phyloP scores from a whole-genome alignment of 2,329 filamentous ascomycete genomes.

The Coniochaeta sp. region DNA sequence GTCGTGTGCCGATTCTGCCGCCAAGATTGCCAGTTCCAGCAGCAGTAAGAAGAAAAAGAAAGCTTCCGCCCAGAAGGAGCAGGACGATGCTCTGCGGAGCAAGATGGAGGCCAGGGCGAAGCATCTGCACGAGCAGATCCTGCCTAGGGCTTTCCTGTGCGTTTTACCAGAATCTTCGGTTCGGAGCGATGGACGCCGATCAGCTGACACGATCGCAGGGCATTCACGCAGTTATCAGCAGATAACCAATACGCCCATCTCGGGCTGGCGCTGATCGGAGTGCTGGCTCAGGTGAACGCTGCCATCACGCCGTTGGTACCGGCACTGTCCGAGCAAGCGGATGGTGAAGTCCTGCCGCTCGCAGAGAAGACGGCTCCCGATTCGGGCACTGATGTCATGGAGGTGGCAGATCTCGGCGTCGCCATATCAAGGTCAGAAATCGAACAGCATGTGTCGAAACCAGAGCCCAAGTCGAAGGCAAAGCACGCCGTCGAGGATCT shows the following conservation, averaged over 20 bases:
- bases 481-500: too few species aligned
- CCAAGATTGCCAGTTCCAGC: conserved; percentile 20
- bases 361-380: neutral
- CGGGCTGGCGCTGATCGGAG: conserved; percentile 59
- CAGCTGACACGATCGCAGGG: conserved; percentile 24
- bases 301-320: conserved; percentile 28
- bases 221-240: conserved; percentile 62
- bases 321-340: neutral
- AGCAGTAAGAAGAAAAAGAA: conserved; percentile 9
- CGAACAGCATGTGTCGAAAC: neutral
- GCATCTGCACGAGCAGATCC: conserved; percentile 31
- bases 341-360: neutral
- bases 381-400: conserved; percentile 5
- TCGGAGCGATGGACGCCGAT: neutral
- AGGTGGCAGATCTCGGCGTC: neutral
- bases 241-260: conserved; percentile 67
- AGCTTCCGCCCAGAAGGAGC: neutral
- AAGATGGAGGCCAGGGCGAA: conserved; percentile 17
- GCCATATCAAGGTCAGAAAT: neutral
- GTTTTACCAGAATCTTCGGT: conserved; percentile 14
- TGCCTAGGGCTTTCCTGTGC: conserved; percentile 36
- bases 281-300: conserved; percentile 50
- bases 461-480: too few species aligned
- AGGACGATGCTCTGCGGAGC: conserved; percentile 1
- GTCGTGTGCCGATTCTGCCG: conserved; percentile 13